These are phyloP conservation scores for Cryoendolithus antarcticus DNA, from an alignment of 2,329 filamentous ascomycete species.

Conservation along the genomic window DNA sequence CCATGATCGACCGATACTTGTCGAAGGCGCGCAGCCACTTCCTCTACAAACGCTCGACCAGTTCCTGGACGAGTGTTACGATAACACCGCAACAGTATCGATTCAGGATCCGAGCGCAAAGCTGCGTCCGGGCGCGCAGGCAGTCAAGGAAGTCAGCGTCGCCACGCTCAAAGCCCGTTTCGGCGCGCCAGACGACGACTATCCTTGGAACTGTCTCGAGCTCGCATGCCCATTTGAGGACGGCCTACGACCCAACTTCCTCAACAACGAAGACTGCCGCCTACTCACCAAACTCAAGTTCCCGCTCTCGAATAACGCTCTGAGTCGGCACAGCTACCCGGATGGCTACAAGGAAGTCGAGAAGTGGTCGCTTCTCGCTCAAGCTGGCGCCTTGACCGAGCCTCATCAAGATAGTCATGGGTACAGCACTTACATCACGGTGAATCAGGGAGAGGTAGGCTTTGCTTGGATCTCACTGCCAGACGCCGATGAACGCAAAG, in stretches of 20 bases:
- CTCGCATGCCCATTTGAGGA: conserved; percentile 21
- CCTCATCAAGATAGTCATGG: conserved; percentile 24
- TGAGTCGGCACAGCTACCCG: conserved; percentile 16
- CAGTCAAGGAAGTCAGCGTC: conserved; percentile 12
- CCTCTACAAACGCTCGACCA: conserved; percentile 14
- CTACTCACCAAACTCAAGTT: conserved; percentile 23
- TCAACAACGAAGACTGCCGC: conserved; percentile 20
- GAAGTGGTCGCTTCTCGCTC: conserved; percentile 22
- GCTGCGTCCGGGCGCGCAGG: conserved; percentile 2
- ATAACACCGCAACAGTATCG: conserved; percentile 15
- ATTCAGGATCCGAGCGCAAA: conserved; percentile 18
- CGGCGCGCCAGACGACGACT: conserved; percentile 4
- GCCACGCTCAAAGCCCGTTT: conserved; percentile 17
- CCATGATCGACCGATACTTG: conserved; percentile 17
- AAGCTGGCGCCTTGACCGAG: conserved; percentile 22
- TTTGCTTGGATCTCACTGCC: conserved; percentile 22
- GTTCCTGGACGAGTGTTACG: conserved; percentile 21
- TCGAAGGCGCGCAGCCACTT: conserved; percentile 15
- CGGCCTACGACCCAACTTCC: conserved; percentile 19
- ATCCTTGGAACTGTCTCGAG: conserved; percentile 22
- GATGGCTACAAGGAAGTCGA: conserved; percentile 23
- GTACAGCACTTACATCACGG: conserved; percentile 23
- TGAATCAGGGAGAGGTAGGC: conserved; percentile 20
- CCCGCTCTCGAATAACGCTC: conserved; percentile 2
- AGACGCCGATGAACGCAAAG: conserved; percentile 13